phyloP scores from a whole-genome alignment of 73 alveolate genomes.

The Breviolum minutum region DNA sequence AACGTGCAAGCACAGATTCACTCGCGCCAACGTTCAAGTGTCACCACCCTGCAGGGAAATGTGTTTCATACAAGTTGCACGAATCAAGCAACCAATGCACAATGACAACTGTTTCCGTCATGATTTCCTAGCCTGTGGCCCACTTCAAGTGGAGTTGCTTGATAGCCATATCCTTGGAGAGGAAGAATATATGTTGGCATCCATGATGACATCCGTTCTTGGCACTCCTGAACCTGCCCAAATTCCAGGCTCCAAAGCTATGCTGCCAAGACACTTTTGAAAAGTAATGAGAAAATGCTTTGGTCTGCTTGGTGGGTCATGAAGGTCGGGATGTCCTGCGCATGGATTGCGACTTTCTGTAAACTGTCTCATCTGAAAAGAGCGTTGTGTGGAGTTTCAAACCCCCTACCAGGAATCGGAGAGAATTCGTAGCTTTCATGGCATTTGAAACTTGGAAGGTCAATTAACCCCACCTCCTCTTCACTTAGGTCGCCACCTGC shows the following conservation, averaged over 20 bases:
- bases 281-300: slow-evolving; percentile 79
- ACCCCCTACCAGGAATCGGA: no score
- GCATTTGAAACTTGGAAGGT: no score
- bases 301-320: slow-evolving; percentile 94
- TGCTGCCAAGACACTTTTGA: slow-evolving; percentile 23
- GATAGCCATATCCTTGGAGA: slow-evolving; percentile 46
- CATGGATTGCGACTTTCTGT: no score
- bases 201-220: no score
- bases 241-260: not conserved
- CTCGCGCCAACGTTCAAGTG: slow-evolving; percentile 92
- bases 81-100: not conserved
- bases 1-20: not conserved
- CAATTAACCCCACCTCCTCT: not conserved
- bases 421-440: no score
- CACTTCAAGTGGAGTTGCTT: slow-evolving; percentile 64
- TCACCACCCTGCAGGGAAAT: slow-evolving; percentile 60
- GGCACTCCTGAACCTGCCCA: not conserved
- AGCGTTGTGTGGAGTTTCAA: no score
- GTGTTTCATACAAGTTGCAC: not conserved
- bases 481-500: slow-evolving; percentile 10
- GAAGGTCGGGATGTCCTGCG: slow-evolving; percentile 58
- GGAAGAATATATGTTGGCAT: not conserved
- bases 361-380: no score
- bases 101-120: not conserved
- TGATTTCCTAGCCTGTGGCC: slow-evolving; percentile 65